Evolutionary conservation across 805 yeast genomes (phyloP).

Genomic region (Hanseniaspora nectarophila): DNA sequence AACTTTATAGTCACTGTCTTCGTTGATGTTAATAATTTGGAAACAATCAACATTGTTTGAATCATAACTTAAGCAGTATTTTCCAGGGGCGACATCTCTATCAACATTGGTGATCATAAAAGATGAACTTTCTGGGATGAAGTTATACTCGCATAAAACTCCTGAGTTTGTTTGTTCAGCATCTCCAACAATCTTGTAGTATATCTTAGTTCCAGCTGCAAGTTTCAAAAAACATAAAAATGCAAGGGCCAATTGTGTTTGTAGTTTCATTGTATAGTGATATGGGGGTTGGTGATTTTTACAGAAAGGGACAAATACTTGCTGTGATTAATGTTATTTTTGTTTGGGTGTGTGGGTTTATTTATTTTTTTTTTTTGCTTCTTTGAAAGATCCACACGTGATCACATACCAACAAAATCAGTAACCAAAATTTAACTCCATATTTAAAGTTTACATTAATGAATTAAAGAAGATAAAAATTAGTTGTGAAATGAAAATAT

Average conservation of each 20-base stretch:
- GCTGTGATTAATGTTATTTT: background rate
- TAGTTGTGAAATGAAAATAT: no score
- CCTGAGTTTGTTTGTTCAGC: background rate
- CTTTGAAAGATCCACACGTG: no score
- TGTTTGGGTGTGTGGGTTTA: no score
- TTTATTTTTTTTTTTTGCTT: no score
- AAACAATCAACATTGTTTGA: background rate
- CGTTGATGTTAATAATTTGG: background rate
- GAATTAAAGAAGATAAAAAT: no score
- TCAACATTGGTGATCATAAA: background rate
- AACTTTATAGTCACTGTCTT: background rate
- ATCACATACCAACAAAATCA: no score
- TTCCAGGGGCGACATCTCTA: background rate
- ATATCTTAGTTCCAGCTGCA: slow-evolving; percentile 2
- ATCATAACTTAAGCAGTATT: slow-evolving; percentile 4
- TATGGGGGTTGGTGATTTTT: no score
- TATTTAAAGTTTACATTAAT: no score
- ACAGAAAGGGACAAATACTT: no score
- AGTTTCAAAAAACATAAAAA: background rate
- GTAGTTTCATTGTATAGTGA: background rate
- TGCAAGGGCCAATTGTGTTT: background rate
- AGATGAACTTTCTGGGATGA: slow-evolving; percentile 10
- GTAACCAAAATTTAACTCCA: no score
- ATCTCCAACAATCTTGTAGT: background rate
- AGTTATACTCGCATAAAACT: slow-evolving; percentile 3